Base-by-base conservation (phyloP, 208 protist species). In the Leishmania gerbilli region DNA sequence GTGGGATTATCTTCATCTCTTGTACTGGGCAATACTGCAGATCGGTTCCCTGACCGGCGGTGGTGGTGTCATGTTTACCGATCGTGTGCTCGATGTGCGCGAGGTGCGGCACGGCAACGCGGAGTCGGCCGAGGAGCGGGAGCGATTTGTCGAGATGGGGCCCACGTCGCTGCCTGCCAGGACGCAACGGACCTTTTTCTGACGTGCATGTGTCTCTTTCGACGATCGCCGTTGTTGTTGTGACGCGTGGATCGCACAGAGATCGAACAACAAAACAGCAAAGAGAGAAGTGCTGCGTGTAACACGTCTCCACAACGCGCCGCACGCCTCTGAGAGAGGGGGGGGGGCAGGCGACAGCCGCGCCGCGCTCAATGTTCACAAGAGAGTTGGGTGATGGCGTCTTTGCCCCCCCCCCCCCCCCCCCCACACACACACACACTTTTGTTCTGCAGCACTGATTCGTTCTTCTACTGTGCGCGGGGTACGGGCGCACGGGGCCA, bases 1-100 rank as follows among this genome's bases (percentile, higher is more conserved):
- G 24, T 74, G 71, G 51, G 93, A 96, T 65, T 88, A 83, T 34
- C 71, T 89, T 5, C 93, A 96, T 75, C 11, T 90, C 27, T 69
- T 91, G 8, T 96, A 94, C 78, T 96, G 93, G 91, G 34, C 60
- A 19, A 77, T 89, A 11, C 88, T 95, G 87, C 79, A 86, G 65
- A 77, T 89, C 3, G 93, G 93, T 58, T 85, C 76, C 21, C 71
- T 81, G 31, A 79, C 87, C 37, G 76, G 79, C 40, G 87, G 88
- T 34, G 88, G 91, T 24, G 82, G 89, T 47, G 81, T 85, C 24
- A n/a, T 91, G 37, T 95, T 95, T 76, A 85, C 71, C 13, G 87
- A 92, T 40, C 80, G 87, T 19, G 64, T 93, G 56, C 74, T 84
- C 47, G 80, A 91, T 64, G 69, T 89, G 64, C 51, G 77, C 27